Base-by-base conservation (phyloP, 192 early-diverging fungal species). In the Coemansia aciculifera region DNA sequence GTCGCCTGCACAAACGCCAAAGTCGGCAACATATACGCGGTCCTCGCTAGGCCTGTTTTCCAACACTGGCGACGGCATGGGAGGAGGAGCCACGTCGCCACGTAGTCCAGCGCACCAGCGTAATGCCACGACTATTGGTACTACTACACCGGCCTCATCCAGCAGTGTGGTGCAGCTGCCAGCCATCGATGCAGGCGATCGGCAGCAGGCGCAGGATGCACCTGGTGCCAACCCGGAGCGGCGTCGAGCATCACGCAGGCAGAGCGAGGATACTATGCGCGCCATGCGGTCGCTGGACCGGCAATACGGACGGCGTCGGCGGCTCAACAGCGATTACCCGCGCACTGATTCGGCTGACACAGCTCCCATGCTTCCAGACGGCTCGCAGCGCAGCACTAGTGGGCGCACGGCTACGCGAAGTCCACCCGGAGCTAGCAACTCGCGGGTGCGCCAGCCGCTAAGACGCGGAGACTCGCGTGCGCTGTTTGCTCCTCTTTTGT, bases 231-330 rank as follows among this genome's bases (percentile, higher is more conserved):
- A 44, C n/a, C 46, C 46, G 19, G 52, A 56, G 37, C 70, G 66
- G 24, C 62, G 67, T 43, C 74, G 74, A 2, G 73, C 70, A 17
- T 31, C 63, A 5, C 49, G 79, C 15, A 54, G 74, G 19, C 74
- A 74, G 68, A 74, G 74, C 65, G 75, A 73, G 34, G 79, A 82
- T 48, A 67, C 72, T 4, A 77, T 82, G 79, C 74, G 75, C 32
- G 72, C 75, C 15, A 77, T 82, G 79, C 71, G 79, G 57, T 82
- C 79, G 57, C 65, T 82, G 38, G 74, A 76, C 46, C 62, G 79
- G 37, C 79, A 82, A 44, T 82, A 82, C 44, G 79, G 79, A 2
- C 71, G 79, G 19, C 74, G 79, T 10, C 79, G 79, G 27, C 67
- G 79, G 19, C 71, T 82, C 24, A 81, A 81, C 68, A 74, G 68